These are phyloP conservation scores for Mycena capillaripes DNA, from an alignment of 768 basidiomycete species.

Conservation along the genomic window DNA sequence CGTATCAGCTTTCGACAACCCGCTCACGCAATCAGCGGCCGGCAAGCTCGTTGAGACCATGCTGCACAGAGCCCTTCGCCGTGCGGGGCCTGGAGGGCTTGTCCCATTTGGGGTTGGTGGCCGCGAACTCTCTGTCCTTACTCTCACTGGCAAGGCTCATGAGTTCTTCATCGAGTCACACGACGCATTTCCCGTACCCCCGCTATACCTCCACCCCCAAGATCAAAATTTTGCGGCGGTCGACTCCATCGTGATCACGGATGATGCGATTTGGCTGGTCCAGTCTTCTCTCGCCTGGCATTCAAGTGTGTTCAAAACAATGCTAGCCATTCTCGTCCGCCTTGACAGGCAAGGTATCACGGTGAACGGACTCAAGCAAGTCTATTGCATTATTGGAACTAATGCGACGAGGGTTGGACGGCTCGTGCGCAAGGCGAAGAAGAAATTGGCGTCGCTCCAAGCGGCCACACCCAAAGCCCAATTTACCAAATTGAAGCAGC, in stretches of 20 bases:
- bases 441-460: too few relatives aligned
- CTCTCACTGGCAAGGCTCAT: background rate
- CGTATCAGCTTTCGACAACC: background rate
- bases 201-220: conserved; percentile 6
- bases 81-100: background rate
- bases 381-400: conserved; percentile 10
- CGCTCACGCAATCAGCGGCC: background rate
- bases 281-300: background rate
- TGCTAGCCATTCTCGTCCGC: background rate
- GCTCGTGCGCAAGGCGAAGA: too few relatives aligned
- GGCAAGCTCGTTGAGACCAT: conserved; percentile 20
- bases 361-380: background rate
- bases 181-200: background rate
- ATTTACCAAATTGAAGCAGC: too few relatives aligned
- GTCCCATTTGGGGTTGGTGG: background rate
- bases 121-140: background rate
- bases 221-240: background rate
- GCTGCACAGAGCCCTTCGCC: conserved; percentile 5
- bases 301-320: background rate
- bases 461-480: too few relatives aligned
- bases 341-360: background rate
- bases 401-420: background rate
- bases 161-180: background rate
- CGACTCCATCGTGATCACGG: conserved; percentile 8
- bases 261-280: background rate